Conservation (phyloP, 2,329 filamentous ascomycete species). For the Epichloe coenophiala region DNA sequence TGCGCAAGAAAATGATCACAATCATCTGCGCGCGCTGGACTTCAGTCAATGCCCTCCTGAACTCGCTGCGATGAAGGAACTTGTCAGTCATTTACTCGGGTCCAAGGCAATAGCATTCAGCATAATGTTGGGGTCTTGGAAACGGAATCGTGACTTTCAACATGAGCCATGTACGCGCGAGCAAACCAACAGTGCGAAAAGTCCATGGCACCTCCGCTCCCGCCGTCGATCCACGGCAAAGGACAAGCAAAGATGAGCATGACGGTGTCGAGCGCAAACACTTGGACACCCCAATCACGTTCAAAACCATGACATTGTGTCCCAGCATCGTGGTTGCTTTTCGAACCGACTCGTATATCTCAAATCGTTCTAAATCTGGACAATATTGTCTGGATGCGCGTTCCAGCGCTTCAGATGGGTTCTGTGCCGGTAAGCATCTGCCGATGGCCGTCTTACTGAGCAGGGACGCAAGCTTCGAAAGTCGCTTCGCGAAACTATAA, state of each 20-base stretch:
- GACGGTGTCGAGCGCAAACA: too few relatives aligned
- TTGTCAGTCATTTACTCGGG: neutral
- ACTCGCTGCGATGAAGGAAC: conserved; percentile 36
- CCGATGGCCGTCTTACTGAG: neutral
- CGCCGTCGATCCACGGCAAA: too few relatives aligned
- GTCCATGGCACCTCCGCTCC: too few relatives aligned
- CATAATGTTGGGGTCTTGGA: neutral
- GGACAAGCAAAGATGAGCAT: too few relatives aligned
- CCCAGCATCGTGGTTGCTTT: neutral
- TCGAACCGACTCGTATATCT: too few relatives aligned
- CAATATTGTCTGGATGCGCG: too few relatives aligned
- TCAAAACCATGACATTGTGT: neutral
- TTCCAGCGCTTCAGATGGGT: too few relatives aligned
- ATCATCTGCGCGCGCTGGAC: conserved; percentile 56
- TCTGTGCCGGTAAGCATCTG: too few relatives aligned
- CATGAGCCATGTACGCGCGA: neutral
- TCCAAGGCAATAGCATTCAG: neutral
- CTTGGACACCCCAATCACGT: neutral
- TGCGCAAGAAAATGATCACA: conserved; percentile 9
- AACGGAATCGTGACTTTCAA: neutral
- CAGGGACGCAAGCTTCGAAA: neutral
- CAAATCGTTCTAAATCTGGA: too few relatives aligned
- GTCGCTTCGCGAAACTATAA: neutral
- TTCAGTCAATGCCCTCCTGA: conserved; percentile 70
- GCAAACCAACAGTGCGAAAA: too few relatives aligned